These are phyloP conservation scores for Funneliformis mosseae DNA, from an alignment of 192 early-diverging fungal species.

Conservation along the genomic window DNA sequence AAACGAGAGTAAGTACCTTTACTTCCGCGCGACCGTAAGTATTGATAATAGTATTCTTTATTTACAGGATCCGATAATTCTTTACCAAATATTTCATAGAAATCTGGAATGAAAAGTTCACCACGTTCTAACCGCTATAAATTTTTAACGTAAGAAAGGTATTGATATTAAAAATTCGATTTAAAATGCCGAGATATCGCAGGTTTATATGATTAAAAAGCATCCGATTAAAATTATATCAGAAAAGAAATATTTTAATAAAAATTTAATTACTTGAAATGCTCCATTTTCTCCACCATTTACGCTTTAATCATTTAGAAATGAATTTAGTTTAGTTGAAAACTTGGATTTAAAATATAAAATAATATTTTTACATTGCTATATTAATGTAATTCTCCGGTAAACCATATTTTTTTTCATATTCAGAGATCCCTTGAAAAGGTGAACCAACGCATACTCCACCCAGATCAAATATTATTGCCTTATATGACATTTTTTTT, in stretches of 20 bases:
- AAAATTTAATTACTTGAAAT: slow-evolving; percentile 42
- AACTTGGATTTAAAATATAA: neutral
- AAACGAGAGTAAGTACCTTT: neutral
- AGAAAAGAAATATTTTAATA: neutral
- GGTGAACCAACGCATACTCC: slow-evolving; percentile 83
- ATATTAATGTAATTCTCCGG: slow-evolving; percentile 85
- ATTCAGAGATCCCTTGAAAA: slow-evolving; percentile 73
- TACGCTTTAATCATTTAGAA: neutral
- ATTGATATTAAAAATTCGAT: neutral
- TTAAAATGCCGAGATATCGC: neutral
- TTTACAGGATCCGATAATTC: slow-evolving; percentile 59
- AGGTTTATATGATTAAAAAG: too few relatives aligned
- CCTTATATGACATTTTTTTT: slow-evolving; percentile 47
- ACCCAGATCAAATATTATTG: slow-evolving; percentile 86
- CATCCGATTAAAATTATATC: too few relatives aligned
- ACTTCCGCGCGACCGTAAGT: slow-evolving; percentile 39
- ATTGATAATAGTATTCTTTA: slow-evolving; percentile 50
- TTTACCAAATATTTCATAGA: slow-evolving; percentile 59
- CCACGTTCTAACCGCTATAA: slow-evolving; percentile 55
- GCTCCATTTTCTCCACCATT: slow-evolving; percentile 47
- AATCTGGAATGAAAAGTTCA: slow-evolving; percentile 58
- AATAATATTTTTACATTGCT: slow-evolving; percentile 55
- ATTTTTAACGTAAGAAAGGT: neutral
- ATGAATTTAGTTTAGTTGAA: neutral
- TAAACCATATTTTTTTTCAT: slow-evolving; percentile 63